Evolutionary conservation across 148 eudicot genomes (phyloP).

Genomic region (Vaccinium corymbosum): DNA sequence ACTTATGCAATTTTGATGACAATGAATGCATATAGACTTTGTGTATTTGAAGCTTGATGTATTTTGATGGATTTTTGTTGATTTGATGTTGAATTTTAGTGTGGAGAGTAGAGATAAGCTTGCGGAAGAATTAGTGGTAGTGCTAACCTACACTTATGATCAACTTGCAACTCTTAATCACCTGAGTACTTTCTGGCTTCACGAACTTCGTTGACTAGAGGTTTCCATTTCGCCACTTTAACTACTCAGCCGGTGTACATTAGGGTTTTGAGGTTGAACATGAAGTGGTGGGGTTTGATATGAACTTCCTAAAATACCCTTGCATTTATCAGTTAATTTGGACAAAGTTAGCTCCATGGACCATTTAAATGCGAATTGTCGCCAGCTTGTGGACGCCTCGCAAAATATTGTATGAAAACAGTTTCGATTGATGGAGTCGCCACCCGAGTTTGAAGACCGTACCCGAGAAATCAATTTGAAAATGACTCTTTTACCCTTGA

Average conservation of each 20-base stretch:
- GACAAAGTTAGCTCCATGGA: too few relatives aligned
- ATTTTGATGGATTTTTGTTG: not conserved
- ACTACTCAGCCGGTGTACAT: not conserved
- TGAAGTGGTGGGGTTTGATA: too few relatives aligned
- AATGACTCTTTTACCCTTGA: too few relatives aligned
- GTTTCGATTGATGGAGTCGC: too few relatives aligned
- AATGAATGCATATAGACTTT: not conserved
- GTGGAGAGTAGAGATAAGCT: constrained; percentile 52
- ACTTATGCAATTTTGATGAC: not conserved
- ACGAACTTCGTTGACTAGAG: constrained; percentile 57
- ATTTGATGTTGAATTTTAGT: constrained; percentile 26
- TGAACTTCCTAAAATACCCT: too few relatives aligned
- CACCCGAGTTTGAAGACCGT: too few relatives aligned
- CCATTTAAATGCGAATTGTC: too few relatives aligned
- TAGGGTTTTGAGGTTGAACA: not conserved
- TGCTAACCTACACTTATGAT: constrained; percentile 58
- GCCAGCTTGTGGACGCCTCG: too few relatives aligned
- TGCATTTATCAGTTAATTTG: too few relatives aligned
- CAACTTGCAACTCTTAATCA: constrained; percentile 41
- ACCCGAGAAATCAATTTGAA: too few relatives aligned
- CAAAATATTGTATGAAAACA: too few relatives aligned
- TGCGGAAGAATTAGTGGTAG: constrained; percentile 59
- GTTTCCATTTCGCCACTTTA: constrained; percentile 16
- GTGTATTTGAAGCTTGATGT: not conserved
- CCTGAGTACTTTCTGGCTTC: constrained; percentile 52